A percentile compares a stretch with the other conserved stretches of the same genome.
Conservation (phyloP, 495 filamentous ascomycete species). For the Penicillium chermesinum region DNA sequence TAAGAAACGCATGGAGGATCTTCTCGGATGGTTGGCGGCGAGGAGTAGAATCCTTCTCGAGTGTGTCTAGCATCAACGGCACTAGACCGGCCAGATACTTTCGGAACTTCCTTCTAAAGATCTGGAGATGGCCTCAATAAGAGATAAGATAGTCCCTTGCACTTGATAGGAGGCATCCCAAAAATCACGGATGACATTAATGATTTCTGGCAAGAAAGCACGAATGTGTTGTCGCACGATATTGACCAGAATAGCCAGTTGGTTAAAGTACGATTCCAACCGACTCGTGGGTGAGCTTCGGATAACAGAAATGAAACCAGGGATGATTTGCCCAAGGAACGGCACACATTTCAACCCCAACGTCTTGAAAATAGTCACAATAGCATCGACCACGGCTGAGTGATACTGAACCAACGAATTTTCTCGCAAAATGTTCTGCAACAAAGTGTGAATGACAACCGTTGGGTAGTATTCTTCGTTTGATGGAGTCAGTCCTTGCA, state of each 20-base stretch:
- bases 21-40: constrained; percentile 76
- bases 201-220: constrained; percentile 76
- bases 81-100: constrained; percentile 83
- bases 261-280: constrained; percentile 94
- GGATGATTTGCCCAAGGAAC: constrained; percentile 88
- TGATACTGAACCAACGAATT: constrained; percentile 83
- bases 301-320: constrained; percentile 85
- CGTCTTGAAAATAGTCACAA: constrained; percentile 98
- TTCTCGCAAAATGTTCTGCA: constrained; percentile 82
- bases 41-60: constrained; percentile 76
- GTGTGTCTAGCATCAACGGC: constrained; percentile 84
- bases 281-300: constrained; percentile 64
- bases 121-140: constrained; percentile 89
- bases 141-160: constrained; percentile 81
- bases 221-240: constrained; percentile 96
- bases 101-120: constrained; percentile 95
- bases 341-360: constrained; percentile 91
- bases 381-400: constrained; percentile 92
- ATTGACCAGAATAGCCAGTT: constrained; percentile 83
- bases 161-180: constrained; percentile 74
- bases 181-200: constrained; percentile 76
- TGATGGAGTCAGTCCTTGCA: constrained; percentile 93
- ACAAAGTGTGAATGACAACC: constrained; percentile 90
- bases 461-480: constrained; percentile 98
- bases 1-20: constrained; percentile 88